A percentile compares a stretch with the other conserved stretches of the same genome.
These are phyloP conservation scores for Begonia loranthoides DNA, from an alignment of 306 rosid genomes.

Conservation along the genomic window DNA sequence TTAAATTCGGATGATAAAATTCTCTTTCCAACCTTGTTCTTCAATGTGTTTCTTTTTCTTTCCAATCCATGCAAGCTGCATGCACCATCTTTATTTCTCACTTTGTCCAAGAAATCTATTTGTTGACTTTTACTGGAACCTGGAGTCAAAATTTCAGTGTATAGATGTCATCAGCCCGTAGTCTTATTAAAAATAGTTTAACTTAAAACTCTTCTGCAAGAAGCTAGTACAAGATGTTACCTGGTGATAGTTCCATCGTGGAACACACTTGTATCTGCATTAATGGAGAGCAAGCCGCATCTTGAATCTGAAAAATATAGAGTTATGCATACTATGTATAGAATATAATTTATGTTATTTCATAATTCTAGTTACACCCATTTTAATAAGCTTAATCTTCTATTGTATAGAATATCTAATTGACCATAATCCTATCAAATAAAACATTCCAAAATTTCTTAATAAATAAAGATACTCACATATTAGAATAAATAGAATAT, in stretches of 20 bases:
- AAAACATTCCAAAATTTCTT: no score
- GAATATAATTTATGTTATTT: no score
- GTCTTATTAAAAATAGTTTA: constrained; percentile 2
- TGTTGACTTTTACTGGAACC: constrained; percentile 11
- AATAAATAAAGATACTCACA: no score
- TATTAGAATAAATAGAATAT: no score
- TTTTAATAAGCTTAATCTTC: background rate
- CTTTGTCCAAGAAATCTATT: constrained; percentile 14
- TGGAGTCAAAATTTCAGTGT: constrained; percentile 21
- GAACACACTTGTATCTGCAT: constrained; percentile 20
- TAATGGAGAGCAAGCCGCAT: constrained; percentile 17
- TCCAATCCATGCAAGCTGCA: constrained; percentile 25
- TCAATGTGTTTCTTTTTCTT: constrained; percentile 30
- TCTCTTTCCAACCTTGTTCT: constrained; percentile 31
- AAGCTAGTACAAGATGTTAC: constrained; percentile 20
- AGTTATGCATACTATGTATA: background rate
- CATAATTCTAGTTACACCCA: no score
- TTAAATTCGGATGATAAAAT: background rate
- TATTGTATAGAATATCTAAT: background rate
- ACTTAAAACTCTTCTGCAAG: background rate
- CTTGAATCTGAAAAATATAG: constrained; percentile 29
- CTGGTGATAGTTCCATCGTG: constrained; percentile 26
- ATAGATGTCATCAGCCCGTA: constrained; percentile 6
- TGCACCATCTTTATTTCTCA: constrained; percentile 10
- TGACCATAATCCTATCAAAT: no score